These are phyloP conservation scores for Mycena crocata DNA, from an alignment of 768 basidiomycete species.

Conservation along the genomic window DNA sequence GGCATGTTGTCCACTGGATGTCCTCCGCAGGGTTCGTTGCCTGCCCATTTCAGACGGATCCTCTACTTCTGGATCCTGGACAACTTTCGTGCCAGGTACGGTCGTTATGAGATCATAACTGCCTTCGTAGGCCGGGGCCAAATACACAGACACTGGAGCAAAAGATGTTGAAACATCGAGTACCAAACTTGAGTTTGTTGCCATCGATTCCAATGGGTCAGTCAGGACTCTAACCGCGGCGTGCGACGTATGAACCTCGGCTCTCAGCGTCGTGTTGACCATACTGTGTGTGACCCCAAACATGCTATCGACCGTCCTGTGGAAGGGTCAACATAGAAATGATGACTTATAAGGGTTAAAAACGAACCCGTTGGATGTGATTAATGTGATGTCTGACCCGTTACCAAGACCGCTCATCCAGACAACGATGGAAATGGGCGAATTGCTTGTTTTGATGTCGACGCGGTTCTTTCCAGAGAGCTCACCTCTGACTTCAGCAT, in stretches of 20 bases:
- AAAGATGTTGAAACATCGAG: conserved; percentile 3
- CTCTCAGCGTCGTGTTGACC: neutral
- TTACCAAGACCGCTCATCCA: neutral
- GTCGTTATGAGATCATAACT: conserved; percentile 7
- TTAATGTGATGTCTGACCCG: conserved; percentile 7
- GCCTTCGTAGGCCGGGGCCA: neutral
- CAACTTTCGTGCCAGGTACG: neutral
- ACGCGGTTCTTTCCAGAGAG: neutral
- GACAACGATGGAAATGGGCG: neutral
- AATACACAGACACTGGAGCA: conserved; percentile 2
- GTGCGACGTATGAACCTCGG: conserved; percentile 2
- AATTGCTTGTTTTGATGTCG: conserved; percentile 12
- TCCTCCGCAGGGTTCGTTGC: conserved; percentile 9
- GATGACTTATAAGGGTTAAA: neutral
- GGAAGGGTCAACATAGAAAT: neutral
- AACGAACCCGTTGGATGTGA: conserved; percentile 1
- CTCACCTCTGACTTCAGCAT: neutral
- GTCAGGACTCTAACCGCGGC: neutral
- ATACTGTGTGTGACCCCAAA: neutral
- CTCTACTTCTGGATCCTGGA: neutral
- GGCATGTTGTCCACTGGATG: neutral
- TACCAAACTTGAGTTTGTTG: conserved; percentile 3
- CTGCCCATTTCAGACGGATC: conserved; percentile 4
- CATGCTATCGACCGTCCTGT: neutral
- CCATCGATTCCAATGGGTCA: neutral